A percentile compares a stretch with the other conserved stretches of the same genome.
These are phyloP conservation scores for Prinsepia uniflora DNA, from an alignment of 306 rosid species.

Conservation along the genomic window DNA sequence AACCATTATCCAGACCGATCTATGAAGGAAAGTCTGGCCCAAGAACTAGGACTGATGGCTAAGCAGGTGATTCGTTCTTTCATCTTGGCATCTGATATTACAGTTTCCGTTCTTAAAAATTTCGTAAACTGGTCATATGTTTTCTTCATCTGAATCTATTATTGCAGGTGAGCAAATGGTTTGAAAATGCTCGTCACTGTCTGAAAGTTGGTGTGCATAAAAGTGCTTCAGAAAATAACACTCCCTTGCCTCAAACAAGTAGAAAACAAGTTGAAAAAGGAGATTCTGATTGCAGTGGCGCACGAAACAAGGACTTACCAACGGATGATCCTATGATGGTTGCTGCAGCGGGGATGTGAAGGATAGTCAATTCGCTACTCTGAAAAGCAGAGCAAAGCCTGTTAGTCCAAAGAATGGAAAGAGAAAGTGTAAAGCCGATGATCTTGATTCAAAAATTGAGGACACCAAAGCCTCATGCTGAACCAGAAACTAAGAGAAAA, in stretches of 20 bases:
- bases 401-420: slow-evolving; percentile 41
- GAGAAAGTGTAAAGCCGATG: slow-evolving; percentile 55
- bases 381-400: slow-evolving; percentile 31
- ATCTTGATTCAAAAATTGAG: slow-evolving; percentile 20
- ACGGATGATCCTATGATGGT: slow-evolving; percentile 10
- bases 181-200: slow-evolving; percentile 63
- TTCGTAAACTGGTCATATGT: neutral
- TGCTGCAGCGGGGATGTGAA: slow-evolving; percentile 23
- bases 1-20: slow-evolving; percentile 78
- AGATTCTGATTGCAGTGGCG: slow-evolving; percentile 18
- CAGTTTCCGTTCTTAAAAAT: neutral
- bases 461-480: slow-evolving; percentile 26
- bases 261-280: slow-evolving; percentile 19
- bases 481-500: slow-evolving; percentile 22
- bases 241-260: slow-evolving; percentile 19
- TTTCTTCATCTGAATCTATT: neutral
- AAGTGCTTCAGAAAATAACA: slow-evolving; percentile 30
- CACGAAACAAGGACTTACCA: slow-evolving; percentile 27
- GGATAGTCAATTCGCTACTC: slow-evolving; percentile 22
- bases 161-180: slow-evolving; percentile 87
- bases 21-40: slow-evolving; percentile 71
- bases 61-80: slow-evolving; percentile 53
- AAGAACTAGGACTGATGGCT: slow-evolving; percentile 63
- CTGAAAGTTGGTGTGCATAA: slow-evolving; percentile 26
- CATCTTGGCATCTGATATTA: slow-evolving; percentile 6